Conservation (phyloP, 306 rosid species). For the Adenanthera pavonina region DNA sequence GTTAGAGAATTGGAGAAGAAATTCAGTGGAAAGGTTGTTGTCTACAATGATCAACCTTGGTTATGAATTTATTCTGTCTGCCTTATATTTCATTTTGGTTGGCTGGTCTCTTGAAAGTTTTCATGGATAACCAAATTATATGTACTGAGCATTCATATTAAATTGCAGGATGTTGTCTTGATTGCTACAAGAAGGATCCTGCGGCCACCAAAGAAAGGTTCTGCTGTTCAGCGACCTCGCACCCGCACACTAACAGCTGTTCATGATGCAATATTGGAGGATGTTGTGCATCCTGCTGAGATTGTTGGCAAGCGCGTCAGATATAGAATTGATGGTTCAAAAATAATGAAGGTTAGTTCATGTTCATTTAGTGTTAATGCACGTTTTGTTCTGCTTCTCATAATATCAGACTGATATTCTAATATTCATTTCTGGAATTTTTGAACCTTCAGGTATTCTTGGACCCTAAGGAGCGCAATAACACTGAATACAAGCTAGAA, state of each 20-base stretch:
- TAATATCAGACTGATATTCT: not conserved
- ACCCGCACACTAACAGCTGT: conserved; percentile 68
- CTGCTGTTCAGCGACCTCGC: conserved; percentile 67
- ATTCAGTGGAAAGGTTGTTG: conserved; percentile 75
- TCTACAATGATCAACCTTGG: not conserved
- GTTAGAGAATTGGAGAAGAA: conserved; percentile 78
- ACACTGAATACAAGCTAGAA: conserved; percentile 70
- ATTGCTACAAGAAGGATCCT: conserved; percentile 67
- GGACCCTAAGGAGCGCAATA: conserved; percentile 73
- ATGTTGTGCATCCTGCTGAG: conserved; percentile 75
- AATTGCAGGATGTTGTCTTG: conserved; percentile 59
- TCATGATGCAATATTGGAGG: conserved; percentile 69
- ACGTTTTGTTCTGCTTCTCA: not conserved
- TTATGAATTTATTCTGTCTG: not conserved
- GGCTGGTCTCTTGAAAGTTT: not conserved
- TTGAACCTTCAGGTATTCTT: conserved; percentile 49
- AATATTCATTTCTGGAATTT: not conserved
- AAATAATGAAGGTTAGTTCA: conserved; percentile 62
- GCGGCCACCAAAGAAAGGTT: conserved; percentile 77
- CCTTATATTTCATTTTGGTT: not conserved
- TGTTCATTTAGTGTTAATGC: not conserved
- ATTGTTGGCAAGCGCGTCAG: conserved; percentile 74
- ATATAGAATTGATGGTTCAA: conserved; percentile 72
- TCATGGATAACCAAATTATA: not conserved
- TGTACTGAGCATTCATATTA: conserved; percentile 6